These are phyloP conservation scores for Clausena lansium DNA, from an alignment of 345 rosid genomes.

Conservation along the genomic window DNA sequence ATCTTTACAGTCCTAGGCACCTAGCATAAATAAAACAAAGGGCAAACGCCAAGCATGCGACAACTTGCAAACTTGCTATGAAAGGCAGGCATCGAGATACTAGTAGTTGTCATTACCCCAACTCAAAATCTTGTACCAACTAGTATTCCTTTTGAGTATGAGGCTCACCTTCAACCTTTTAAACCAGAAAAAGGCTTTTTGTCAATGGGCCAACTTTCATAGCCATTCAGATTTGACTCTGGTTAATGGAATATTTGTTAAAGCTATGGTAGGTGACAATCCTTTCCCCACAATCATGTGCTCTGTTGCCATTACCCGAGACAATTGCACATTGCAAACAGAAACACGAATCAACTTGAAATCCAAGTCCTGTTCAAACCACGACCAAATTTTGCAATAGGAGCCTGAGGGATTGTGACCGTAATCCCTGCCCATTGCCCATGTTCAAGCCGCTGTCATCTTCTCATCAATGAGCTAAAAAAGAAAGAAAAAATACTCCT, in stretches of 20 bases:
- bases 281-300: conserved; percentile 18
- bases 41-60: neutral
- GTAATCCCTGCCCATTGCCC: neutral
- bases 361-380: neutral
- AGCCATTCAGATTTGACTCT: conserved; percentile 3
- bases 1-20: too few relatives aligned
- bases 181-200: neutral
- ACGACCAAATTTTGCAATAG: neutral
- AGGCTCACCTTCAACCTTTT: neutral
- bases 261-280: neutral
- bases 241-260: neutral
- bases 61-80: neutral
- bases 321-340: conserved; percentile 24
- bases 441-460: conserved; percentile 17
- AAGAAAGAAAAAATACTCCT: neutral
- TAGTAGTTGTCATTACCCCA: neutral
- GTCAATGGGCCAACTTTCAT: neutral
- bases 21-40: neutral
- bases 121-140: neutral
- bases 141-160: neutral
- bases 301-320: conserved; percentile 9
- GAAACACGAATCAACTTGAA: conserved; percentile 3
- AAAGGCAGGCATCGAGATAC: neutral
- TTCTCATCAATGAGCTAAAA: conserved; percentile 3
- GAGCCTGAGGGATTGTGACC: conserved; percentile 7